Percentiles rank a stretch among this genome's conserved stretches.
phyloP scores from a whole-genome alignment of 345 rosid genomes.

The Brassica napus region DNA sequence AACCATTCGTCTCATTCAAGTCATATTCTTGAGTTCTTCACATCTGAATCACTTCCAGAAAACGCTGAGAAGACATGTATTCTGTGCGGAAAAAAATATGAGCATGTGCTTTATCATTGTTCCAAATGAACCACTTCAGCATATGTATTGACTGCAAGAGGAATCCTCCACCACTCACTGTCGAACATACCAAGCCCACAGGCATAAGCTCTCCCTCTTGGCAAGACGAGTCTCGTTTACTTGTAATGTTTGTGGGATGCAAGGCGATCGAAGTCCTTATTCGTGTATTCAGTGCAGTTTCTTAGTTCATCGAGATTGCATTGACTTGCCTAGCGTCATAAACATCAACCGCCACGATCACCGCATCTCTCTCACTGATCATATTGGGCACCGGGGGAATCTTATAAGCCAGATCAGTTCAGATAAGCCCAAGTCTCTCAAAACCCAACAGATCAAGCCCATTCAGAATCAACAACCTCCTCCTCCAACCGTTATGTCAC shows the following conservation, averaged over 20 bases:
- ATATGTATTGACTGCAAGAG: neutral
- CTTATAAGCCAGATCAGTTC: no score
- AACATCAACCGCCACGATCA: neutral
- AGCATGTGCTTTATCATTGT: neutral
- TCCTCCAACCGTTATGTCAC: no score
- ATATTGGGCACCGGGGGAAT: neutral
- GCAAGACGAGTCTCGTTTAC: neutral
- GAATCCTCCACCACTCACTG: neutral
- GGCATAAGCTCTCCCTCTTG: neutral
- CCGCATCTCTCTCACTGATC: neutral
- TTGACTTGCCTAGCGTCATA: slow-evolving; percentile 3
- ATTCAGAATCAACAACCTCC: no score
- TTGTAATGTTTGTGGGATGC: slow-evolving; percentile 3
- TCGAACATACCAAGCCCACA: neutral
- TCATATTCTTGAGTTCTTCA: neutral
- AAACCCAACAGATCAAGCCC: no score
- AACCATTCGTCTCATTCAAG: neutral
- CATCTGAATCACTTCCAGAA: neutral
- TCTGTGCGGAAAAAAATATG: neutral
- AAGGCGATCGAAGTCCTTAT: neutral
- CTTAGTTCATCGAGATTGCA: neutral
- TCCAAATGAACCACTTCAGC: neutral
- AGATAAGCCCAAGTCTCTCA: no score
- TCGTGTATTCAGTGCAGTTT: slow-evolving; percentile 3
- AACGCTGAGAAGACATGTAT: neutral